Evolutionary conservation across 192 early-diverging fungal genomes (phyloP).

Genomic region (Spizellomyces sp.): DNA sequence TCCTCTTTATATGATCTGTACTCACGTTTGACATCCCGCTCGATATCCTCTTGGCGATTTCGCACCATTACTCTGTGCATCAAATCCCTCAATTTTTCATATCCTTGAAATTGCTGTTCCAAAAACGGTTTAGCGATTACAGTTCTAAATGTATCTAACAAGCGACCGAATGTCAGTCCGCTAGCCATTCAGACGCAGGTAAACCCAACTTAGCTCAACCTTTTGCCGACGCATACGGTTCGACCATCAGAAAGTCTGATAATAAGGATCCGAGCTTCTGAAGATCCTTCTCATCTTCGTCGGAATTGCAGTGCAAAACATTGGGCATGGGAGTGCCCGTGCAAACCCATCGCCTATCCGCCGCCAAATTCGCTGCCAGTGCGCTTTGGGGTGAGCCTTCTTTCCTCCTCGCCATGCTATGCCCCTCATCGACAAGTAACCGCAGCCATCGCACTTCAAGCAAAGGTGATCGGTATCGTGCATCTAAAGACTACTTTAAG

Average conservation of each 20-base stretch:
- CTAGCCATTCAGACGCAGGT: too few species aligned
- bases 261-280: slow-evolving; percentile 62
- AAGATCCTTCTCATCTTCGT: slow-evolving; percentile 49
- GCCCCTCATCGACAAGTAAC: slow-evolving; percentile 84
- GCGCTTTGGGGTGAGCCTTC: slow-evolving; percentile 47
- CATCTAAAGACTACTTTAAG: background rate
- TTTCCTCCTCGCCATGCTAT: slow-evolving; percentile 57
- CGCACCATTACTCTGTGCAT: slow-evolving; percentile 77
- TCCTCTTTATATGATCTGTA: background rate
- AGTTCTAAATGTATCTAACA: slow-evolving; percentile 43
- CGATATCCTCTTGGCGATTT: slow-evolving; percentile 59
- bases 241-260: slow-evolving; percentile 60
- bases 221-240: slow-evolving; percentile 58
- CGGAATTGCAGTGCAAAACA: slow-evolving; percentile 11
- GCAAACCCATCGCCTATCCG: slow-evolving; percentile 68
- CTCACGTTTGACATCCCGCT: slow-evolving; percentile 49
- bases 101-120: slow-evolving; percentile 48
- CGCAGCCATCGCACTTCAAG: slow-evolving; percentile 76
- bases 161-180: background rate
- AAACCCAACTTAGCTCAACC: slow-evolving; percentile 4
- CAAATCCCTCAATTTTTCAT: slow-evolving; percentile 50
- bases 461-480: slow-evolving; percentile 56
- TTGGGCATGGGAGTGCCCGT: slow-evolving; percentile 57
- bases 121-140: slow-evolving; percentile 60
- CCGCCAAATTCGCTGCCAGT: slow-evolving; percentile 61